Evolutionary conservation across 176 grass and related monocot genomes (phyloP).

Genomic region (Musa troglodytarum): DNA sequence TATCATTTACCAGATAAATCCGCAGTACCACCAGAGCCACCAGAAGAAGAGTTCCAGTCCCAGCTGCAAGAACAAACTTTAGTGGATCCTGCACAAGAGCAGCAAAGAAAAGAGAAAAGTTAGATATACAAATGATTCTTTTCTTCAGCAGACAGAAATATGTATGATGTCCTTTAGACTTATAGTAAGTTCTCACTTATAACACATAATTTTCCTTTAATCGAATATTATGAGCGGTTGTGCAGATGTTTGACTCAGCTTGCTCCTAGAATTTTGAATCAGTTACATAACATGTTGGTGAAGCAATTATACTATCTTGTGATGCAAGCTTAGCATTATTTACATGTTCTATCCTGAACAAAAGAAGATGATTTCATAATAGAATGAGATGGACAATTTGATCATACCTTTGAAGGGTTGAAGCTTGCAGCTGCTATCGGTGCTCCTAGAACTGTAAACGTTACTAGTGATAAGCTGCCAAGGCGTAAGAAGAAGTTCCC

Average conservation of each 20-base stretch:
- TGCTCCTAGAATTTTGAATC: no score
- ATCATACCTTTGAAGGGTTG: slow-evolving; percentile 52
- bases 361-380: no score
- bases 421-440: slow-evolving; percentile 89
- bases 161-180: no score
- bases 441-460: slow-evolving; percentile 65
- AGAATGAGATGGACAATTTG: background rate
- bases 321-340: no score
- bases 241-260: no score
- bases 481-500: slow-evolving; percentile 70
- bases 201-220: no score
- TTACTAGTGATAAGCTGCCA: slow-evolving; percentile 56
- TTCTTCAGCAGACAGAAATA: background rate
- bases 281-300: no score
- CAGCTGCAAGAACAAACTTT: slow-evolving; percentile 71
- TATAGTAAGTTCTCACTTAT: no score
- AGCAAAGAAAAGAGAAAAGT: background rate
- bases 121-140: background rate
- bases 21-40: slow-evolving; percentile 69
- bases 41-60: slow-evolving; percentile 73
- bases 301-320: no score
- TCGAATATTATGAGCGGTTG: no score
- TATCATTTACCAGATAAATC: slow-evolving; percentile 57
- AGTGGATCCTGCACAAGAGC: slow-evolving; percentile 53
- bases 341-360: no score